These are phyloP conservation scores for Trichomonas vaginalis DNA, from an alignment of 208 protist genomes.

Conservation along the genomic window DNA sequence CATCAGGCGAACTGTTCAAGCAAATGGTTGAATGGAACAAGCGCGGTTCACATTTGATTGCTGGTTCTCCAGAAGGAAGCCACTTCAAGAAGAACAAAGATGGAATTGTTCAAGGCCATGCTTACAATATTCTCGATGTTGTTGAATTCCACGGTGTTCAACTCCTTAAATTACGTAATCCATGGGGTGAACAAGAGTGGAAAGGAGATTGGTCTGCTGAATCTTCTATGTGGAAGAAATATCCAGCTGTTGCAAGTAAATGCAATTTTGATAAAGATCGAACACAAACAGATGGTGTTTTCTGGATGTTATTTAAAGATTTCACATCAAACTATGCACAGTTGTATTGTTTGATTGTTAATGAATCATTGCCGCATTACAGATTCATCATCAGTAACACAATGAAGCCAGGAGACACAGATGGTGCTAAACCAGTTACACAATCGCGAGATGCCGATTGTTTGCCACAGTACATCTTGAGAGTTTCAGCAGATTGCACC, in stretches of 20 bases:
- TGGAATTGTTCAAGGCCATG: not conserved
- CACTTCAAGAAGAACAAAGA: not conserved
- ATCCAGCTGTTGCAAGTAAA: not conserved
- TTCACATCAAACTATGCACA: not conserved
- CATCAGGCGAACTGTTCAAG: not conserved
- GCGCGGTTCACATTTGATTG: not conserved
- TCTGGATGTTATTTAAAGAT: not conserved
- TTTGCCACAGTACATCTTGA: not conserved
- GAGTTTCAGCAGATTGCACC: not conserved
- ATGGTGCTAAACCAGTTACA: not conserved
- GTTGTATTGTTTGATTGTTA: not conserved
- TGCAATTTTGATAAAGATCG: not conserved
- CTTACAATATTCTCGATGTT: not conserved
- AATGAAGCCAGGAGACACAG: not conserved
- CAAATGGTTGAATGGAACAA: not conserved
- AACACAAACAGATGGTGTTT: not conserved
- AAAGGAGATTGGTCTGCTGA: not conserved
- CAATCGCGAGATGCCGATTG: not conserved
- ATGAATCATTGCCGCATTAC: not conserved
- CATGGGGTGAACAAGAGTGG: constrained; percentile 5
- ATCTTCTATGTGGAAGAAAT: not conserved
- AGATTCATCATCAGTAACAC: not conserved
- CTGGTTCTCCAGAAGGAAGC: not conserved
- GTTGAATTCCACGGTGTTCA: not conserved
- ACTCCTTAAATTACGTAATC: not conserved